Percentiles rank a stretch among this genome's conserved stretches.
Conservation (phyloP, 495 filamentous ascomycete genomes). For the Geopyxis carbonaria region DNA sequence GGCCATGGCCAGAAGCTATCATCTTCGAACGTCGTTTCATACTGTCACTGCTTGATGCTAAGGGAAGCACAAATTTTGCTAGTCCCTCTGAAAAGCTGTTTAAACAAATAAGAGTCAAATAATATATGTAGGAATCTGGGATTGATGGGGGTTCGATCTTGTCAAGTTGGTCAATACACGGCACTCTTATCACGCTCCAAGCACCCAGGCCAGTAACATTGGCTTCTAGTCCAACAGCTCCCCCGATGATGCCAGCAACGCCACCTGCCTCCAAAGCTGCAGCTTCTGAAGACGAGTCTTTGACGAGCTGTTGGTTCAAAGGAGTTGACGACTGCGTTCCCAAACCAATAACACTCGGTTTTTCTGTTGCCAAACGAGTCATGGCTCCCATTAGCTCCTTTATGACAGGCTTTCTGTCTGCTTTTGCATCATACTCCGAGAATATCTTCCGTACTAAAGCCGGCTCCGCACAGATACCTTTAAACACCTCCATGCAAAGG, state of each 20-base stretch:
- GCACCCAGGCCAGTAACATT: constrained; percentile 61
- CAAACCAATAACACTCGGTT: constrained; percentile 69
- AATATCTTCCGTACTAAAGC: constrained; percentile 65
- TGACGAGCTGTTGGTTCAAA: constrained; percentile 27
- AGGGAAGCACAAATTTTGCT: constrained; percentile 77
- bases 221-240: constrained; percentile 46
- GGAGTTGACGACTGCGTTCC: constrained; percentile 73
- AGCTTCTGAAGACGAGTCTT: constrained; percentile 49
- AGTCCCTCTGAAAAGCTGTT: constrained; percentile 76
- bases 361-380: constrained; percentile 78
- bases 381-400: constrained; percentile 66
- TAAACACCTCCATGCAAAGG: constrained; percentile 78
- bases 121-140: constrained; percentile 88
- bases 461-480: constrained; percentile 65
- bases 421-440: constrained; percentile 53
- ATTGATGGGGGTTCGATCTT: constrained; percentile 68
- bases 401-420: constrained; percentile 59
- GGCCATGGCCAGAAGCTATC: constrained; percentile 1
- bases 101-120: constrained; percentile 72
- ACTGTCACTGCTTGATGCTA: constrained; percentile 56
- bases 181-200: constrained; percentile 75
- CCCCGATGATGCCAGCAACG: constrained; percentile 70
- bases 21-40: constrained; percentile 22
- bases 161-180: constrained; percentile 87
- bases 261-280: constrained; percentile 74